Evolutionary conservation across 768 basidiomycete genomes (phyloP).

Genomic region (Amanita rubescens): DNA sequence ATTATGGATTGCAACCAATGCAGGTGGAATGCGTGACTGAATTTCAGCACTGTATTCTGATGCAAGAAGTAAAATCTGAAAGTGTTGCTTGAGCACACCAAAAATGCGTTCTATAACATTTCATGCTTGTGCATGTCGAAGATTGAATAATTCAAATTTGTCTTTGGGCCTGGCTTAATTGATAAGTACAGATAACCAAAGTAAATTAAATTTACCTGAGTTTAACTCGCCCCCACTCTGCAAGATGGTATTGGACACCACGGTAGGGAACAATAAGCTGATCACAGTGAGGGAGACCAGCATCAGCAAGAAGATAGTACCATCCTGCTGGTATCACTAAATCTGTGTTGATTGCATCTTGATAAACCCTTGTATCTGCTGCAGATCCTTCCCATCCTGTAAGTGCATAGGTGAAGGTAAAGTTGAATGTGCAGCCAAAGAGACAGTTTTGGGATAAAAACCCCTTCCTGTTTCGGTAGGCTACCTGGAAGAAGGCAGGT

Average conservation of each 20-base stretch:
- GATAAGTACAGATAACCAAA: constrained; percentile 7
- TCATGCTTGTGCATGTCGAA: constrained; percentile 28
- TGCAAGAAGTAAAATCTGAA: constrained; percentile 12
- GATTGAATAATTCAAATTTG: constrained; percentile 33
- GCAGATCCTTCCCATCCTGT: neutral
- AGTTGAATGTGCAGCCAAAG: constrained; percentile 25
- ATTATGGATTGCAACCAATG: constrained; percentile 19
- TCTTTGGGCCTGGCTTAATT: constrained; percentile 22
- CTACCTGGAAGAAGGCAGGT: neutral
- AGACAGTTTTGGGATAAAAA: constrained; percentile 30
- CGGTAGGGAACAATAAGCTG: constrained; percentile 30
- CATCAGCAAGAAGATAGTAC: constrained; percentile 30
- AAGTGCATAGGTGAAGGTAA: constrained; percentile 19
- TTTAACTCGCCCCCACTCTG: constrained; percentile 22
- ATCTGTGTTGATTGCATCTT: neutral
- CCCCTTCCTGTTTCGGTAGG: constrained; percentile 24
- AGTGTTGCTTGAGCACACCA: constrained; percentile 23
- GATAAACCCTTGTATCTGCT: neutral
- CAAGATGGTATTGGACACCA: constrained; percentile 27
- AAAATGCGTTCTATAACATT: constrained; percentile 34
- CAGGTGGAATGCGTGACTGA: constrained; percentile 17
- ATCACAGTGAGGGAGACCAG: constrained; percentile 28
- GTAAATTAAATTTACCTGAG: constrained; percentile 8
- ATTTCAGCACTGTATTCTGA: constrained; percentile 15
- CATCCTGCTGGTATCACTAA: constrained; percentile 12